phyloP scores from a whole-genome alignment of 306 rosid species.

The Spatholobus suberectus region DNA sequence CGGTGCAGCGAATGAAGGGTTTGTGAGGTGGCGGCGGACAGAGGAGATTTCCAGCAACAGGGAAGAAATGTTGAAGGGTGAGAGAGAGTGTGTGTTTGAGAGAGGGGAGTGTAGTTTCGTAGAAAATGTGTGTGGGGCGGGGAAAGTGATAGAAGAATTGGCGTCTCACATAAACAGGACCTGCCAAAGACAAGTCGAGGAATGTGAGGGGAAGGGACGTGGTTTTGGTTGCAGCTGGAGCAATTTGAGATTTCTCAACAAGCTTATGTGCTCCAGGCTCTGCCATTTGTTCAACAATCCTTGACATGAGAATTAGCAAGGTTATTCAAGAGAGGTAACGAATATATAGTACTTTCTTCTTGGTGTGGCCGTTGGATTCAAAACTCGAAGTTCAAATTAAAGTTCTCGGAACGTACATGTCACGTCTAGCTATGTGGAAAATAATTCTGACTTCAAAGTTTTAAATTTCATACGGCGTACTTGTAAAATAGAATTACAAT shows the following conservation, averaged over 20 bases:
- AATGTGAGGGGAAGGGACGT: slow-evolving; percentile 51
- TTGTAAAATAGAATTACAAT: background rate
- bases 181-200: slow-evolving; percentile 52
- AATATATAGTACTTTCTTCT: background rate
- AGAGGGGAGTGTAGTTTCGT: slow-evolving; percentile 41
- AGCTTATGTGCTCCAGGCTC: background rate
- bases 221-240: background rate
- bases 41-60: slow-evolving; percentile 46
- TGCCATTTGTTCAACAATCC: slow-evolving; percentile 4
- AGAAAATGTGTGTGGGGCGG: slow-evolving; percentile 31
- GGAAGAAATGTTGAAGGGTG: slow-evolving; percentile 41
- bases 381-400: background rate
- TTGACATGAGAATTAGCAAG: background rate
- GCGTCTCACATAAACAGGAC: slow-evolving; percentile 44
- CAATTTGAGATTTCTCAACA: slow-evolving; percentile 32
- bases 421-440: background rate
- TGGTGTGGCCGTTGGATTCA: background rate
- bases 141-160: slow-evolving; percentile 60
- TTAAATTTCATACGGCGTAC: background rate
- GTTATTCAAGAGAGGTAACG: background rate
- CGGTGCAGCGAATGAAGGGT: slow-evolving; percentile 37
- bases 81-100: slow-evolving; percentile 60
- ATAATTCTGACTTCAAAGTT: background rate
- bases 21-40: slow-evolving; percentile 45
- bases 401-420: background rate